Evolutionary conservation across 495 filamentous ascomycete species (phyloP).

Genomic region (Aspergillus campestris): DNA sequence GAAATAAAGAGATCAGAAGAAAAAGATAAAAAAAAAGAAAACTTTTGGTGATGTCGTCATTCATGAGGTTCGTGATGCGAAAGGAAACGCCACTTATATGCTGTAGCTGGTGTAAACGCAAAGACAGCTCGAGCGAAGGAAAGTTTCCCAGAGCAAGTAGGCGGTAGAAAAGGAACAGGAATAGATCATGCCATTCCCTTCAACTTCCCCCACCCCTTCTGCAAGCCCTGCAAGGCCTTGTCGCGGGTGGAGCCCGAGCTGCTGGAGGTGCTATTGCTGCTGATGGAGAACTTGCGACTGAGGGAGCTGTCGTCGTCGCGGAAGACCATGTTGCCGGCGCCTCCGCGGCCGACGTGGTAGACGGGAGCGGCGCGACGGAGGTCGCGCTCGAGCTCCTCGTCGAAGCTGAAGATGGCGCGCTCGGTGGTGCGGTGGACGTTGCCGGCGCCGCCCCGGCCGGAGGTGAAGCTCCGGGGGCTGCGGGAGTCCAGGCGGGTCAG

Average conservation of each 20-base stretch:
- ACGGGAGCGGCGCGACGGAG: conserved; percentile 54
- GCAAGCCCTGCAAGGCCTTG: conserved; percentile 32
- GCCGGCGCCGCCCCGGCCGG: conserved; percentile 83
- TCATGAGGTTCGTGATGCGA: conserved; percentile 15
- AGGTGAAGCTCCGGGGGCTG: conserved; percentile 48
- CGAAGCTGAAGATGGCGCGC: conserved; percentile 76
- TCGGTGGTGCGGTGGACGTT: conserved; percentile 65
- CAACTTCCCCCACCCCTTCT: conserved; percentile 40
- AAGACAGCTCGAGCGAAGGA: background rate
- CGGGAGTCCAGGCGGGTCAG: conserved; percentile 36
- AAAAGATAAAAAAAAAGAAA: background rate
- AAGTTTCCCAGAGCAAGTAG: background rate
- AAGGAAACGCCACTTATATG: background rate
- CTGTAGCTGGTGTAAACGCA: too few relatives aligned
- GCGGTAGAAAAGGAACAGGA: background rate
- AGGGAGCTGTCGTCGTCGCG: conserved; percentile 24
- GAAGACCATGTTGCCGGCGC: conserved; percentile 70
- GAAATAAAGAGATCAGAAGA: background rate
- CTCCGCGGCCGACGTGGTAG: conserved; percentile 81
- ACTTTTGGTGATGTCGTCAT: conserved; percentile 21
- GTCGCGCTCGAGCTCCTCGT: conserved; percentile 80
- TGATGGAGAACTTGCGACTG: conserved; percentile 33
- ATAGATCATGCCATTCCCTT: conserved; percentile 27
- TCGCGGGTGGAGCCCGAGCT: conserved; percentile 32
- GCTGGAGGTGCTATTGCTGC: conserved; percentile 29